phyloP scores from a whole-genome alignment of 2,329 filamentous ascomycete genomes.

The Fusarium sambucinum region DNA sequence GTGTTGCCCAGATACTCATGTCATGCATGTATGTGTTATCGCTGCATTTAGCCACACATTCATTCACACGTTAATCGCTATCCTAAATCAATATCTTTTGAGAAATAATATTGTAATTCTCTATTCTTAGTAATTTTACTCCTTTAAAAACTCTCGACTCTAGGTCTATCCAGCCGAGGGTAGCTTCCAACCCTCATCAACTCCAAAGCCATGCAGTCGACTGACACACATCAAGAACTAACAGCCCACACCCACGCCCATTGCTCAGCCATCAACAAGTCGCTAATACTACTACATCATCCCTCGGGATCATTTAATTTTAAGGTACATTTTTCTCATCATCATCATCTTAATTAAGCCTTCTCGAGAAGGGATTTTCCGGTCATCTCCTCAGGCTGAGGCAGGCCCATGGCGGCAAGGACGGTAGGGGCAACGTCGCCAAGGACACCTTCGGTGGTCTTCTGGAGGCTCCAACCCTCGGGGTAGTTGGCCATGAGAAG shows the following conservation, averaged over 20 bases:
- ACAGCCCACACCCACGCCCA: constrained; percentile 32
- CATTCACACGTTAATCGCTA: neutral
- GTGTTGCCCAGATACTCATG: too few relatives aligned
- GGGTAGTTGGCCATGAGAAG: constrained; percentile 99
- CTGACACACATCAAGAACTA: constrained; percentile 33
- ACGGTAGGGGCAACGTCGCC: constrained; percentile 98
- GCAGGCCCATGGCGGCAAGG: constrained; percentile 88
- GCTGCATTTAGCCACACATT: neutral
- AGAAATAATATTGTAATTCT: constrained; percentile 17
- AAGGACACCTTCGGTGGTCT: constrained; percentile 88
- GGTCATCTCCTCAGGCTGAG: constrained; percentile 92
- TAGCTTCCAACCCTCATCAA: constrained; percentile 39
- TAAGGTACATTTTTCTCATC: constrained; percentile 9
- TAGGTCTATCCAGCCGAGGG: constrained; percentile 36
- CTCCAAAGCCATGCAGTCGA: constrained; percentile 39
- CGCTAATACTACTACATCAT: constrained; percentile 33
- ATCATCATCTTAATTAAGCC: constrained; percentile 56
- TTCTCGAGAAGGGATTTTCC: constrained; percentile 86
- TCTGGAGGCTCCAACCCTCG: constrained; percentile 81
- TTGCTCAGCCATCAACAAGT: constrained; percentile 34
- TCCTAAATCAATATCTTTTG: neutral
- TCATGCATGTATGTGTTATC: neutral
- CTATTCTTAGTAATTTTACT: constrained; percentile 30
- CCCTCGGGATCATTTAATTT: constrained; percentile 6
- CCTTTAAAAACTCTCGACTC: constrained; percentile 25